phyloP scores from a whole-genome alignment of 192 early-diverging fungal species.

The Umbelopsis ramanniana region DNA sequence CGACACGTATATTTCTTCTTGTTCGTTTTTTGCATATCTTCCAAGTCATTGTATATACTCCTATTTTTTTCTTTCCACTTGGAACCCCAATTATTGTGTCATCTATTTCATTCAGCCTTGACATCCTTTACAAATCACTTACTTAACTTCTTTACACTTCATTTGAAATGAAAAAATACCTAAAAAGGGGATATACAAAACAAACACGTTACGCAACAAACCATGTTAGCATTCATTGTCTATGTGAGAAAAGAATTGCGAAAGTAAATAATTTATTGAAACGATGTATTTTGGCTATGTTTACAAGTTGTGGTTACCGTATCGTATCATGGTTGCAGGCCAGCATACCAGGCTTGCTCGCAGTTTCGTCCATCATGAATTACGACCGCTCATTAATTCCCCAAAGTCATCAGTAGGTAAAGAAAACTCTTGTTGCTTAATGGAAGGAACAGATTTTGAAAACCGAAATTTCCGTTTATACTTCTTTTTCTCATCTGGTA shows the following conservation, averaged over 20 bases:
- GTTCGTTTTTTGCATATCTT: no score
- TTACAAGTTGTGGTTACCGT: background rate
- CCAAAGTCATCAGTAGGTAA: constrained; percentile 7
- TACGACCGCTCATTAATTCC: background rate
- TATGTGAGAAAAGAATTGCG: no score
- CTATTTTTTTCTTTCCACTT: background rate
- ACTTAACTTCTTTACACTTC: no score
- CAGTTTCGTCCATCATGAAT: background rate
- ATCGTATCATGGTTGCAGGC: background rate
- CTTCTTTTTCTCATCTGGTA: background rate
- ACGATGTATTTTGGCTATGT: no score
- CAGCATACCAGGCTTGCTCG: background rate
- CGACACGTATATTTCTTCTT: background rate
- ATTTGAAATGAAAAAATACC: no score
- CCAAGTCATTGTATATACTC: constrained; percentile 14
- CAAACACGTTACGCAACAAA: no score
- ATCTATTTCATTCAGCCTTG: background rate
- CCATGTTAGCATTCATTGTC: no score
- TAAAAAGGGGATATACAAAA: no score
- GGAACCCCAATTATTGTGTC: background rate
- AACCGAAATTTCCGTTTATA: background rate
- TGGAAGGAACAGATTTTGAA: background rate
- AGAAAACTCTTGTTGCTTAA: background rate
- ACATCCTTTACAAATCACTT: no score
- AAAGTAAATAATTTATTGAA: no score